Evolutionary conservation across 2,329 filamentous ascomycete genomes (phyloP), one percentile per base, ranked within the genome.

Genomic region (Sporothrix sp.): DNA sequence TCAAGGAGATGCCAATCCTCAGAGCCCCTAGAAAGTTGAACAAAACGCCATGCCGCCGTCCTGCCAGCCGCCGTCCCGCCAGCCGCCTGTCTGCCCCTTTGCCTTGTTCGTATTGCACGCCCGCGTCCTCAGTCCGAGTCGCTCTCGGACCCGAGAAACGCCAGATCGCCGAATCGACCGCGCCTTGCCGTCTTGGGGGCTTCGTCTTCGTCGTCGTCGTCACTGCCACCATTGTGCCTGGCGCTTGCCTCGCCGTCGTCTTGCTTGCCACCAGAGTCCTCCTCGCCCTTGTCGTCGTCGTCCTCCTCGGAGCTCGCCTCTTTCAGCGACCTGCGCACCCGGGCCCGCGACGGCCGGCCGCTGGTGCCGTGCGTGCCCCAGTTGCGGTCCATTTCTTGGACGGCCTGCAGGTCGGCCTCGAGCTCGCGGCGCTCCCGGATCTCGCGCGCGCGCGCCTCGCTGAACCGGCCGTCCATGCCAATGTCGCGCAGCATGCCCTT

Each of bases 371-470:
- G 63, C 35, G 68, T 66, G 1, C 91, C 91, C 89, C 90, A 96
- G 46, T 77, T 73, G 58, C 79, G 77, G 53, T 87, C 83, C 60
- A 88, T 90, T 63, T 93, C 82, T 63, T 87, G 81, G 14, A 95
- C 88, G 11, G 82, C 84, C 61, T 93, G 87, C 7, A 95, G 71
- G 61, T 98, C 91, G 1, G 83, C 87, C 60, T 80, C 75, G 32
- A 98, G 73, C 67, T 98, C 91, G 48, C 91, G 76, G 61, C 78
- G 74, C 68, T 95, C 91, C 63, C 88, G 93, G 63, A 97, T 96
- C 65, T 87, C 82, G 21, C 76, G 80, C 1, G 91, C 91, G 61
- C 85, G 91, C 37, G 88, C 82, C 59, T 85, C 78, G 1, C 87
- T 95, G 66, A 88, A 96, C 14, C 91, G 81, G 0, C 90, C 91